A percentile compares a stretch with the other conserved stretches of the same genome.
Conservation (phyloP, 148 eudicot species). For the Chenopodium quinoa region DNA sequence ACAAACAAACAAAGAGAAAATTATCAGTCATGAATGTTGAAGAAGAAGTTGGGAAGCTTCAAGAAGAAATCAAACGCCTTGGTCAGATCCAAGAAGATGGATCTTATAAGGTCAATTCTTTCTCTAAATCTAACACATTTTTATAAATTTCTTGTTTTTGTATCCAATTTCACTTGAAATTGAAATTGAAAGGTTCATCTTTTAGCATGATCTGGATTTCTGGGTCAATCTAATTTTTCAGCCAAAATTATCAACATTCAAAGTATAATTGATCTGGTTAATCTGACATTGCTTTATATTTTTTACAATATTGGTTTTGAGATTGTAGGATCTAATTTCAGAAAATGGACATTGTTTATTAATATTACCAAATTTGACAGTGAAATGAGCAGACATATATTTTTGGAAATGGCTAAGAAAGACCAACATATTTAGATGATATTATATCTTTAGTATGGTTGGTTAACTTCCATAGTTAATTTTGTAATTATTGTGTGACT, state of each 20-base stretch:
- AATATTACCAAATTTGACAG: neutral
- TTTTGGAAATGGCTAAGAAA: neutral
- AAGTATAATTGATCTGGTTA: neutral
- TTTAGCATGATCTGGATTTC: neutral
- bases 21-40: constrained; percentile 68
- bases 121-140: neutral
- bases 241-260: neutral
- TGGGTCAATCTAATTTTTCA: neutral
- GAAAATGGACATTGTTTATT: neutral
- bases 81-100: constrained; percentile 83
- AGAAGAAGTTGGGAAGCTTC: constrained; percentile 79
- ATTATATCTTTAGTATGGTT: neutral
- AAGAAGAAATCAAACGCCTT: constrained; percentile 86
- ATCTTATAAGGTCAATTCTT: constrained; percentile 62
- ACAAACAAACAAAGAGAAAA: neutral
- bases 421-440: neutral
- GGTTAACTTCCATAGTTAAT: neutral
- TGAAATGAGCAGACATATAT: neutral
- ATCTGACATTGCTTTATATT: neutral
- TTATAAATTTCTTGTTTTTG: neutral
- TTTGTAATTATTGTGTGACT: neutral
- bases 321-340: neutral
- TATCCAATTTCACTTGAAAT: no score
- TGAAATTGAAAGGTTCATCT: no score
- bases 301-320: neutral